Conservation (phyloP, 2,329 filamentous ascomycete species). For the Aureobasidium lini region DNA sequence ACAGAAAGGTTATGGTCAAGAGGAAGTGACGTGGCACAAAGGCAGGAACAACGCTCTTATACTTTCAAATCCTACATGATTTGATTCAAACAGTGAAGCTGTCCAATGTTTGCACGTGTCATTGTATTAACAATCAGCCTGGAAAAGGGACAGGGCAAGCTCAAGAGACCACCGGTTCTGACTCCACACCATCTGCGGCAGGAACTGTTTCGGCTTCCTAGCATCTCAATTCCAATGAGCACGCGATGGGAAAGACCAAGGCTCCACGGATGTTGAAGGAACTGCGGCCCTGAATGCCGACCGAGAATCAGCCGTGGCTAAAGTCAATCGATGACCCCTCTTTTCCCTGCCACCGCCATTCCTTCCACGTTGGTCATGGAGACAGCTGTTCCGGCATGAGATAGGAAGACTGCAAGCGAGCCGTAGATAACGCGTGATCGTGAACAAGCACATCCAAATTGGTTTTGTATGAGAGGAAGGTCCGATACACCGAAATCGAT, state of each 20-base stretch:
- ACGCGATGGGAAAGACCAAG: not conserved
- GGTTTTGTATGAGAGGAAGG: not conserved
- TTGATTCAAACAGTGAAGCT: not conserved
- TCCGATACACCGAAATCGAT: not conserved
- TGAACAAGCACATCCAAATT: too few relatives aligned
- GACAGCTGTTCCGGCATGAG: not conserved
- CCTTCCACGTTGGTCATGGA: not conserved
- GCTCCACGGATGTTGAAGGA: not conserved
- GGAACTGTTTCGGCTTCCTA: not conserved
- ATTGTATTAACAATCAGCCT: not conserved
- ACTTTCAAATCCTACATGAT: not conserved
- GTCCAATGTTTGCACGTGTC: not conserved
- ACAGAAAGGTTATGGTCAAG: not conserved
- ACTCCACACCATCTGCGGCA: not conserved
- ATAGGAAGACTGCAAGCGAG: not conserved
- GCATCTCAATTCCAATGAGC: not conserved
- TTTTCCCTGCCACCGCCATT: not conserved
- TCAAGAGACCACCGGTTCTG: not conserved
- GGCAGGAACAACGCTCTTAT: constrained; percentile 1
- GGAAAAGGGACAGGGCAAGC: not conserved
- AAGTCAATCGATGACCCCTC: not conserved
- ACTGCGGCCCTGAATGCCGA: not conserved
- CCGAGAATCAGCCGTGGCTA: constrained; percentile 2
- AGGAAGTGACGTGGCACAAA: not conserved
- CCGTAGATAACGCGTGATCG: not conserved